Evolutionary conservation across 2,329 filamentous ascomycete genomes (phyloP), one percentile per base, ranked within the genome.

Genomic region (Grosmannia huntii): DNA sequence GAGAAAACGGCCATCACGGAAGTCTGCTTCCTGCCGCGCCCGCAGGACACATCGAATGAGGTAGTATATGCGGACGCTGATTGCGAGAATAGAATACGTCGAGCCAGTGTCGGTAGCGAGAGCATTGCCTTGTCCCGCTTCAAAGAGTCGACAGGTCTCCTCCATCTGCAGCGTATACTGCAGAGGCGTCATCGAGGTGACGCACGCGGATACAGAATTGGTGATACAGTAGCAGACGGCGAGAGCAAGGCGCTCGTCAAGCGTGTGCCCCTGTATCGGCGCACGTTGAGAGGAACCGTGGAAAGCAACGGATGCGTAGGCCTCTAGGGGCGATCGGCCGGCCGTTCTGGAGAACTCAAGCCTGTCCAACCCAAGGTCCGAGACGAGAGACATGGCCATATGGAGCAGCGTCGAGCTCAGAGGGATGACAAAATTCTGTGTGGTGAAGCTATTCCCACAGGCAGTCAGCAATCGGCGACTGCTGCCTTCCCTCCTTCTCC

Each of bases 161-260:
- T 62, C 60, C 21, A 66, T 46, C 59, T 64, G 57, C 59, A 61
- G 28, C 23, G 63, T 75, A 72, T 77, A 66, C 69, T 76, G 64
- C 75, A 78, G 63, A 69, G 75, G 44, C 68, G 75, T 33, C 69
- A 75, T 60, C 53, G 61, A 59, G n/a, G 51, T 51, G 19, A 62
- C 44, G 49, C 60, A 58, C 38, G 48, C 53, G 6, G 59, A 55
- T 14, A 64, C 38, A 28, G 59, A 56, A 14, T 72, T 73, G 12
- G 71, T 70, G 14, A 76, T 63, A 60, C 73, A 74, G 60, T 72
- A 76, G 31, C 72, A 70, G 4, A 73, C 75, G 4, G 71, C 69
- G 14, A 74, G 67, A 2, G 74, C 73, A 53, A 74, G 68, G 56
- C 74, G 70, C 57, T 74, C 73, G 27, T 75, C 74, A n/a, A 60